phyloP scores from a whole-genome alignment of 192 early-diverging fungal species.

The Bifiguratus adelaidae region DNA sequence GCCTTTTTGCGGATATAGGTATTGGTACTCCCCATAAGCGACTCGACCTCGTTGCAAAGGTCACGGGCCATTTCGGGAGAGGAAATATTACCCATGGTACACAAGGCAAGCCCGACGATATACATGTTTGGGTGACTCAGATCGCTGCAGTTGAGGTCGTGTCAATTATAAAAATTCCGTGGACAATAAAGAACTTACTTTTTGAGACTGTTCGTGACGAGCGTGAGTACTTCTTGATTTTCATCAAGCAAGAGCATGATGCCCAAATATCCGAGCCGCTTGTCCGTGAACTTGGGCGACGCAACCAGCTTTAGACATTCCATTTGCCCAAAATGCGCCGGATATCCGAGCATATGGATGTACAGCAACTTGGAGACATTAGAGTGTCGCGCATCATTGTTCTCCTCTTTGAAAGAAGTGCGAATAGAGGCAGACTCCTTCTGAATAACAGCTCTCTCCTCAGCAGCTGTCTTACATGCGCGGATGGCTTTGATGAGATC shows the following conservation, averaged over 20 bases:
- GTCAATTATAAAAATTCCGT: neutral
- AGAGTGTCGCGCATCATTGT: slow-evolving; percentile 77
- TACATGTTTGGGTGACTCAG: slow-evolving; percentile 95
- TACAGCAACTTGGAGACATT: slow-evolving; percentile 98
- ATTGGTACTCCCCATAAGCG: slow-evolving; percentile 80
- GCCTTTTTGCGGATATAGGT: slow-evolving; percentile 97
- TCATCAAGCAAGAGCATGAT: slow-evolving; percentile 97
- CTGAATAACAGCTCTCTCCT: slow-evolving; percentile 95
- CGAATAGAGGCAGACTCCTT: slow-evolving; percentile 93
- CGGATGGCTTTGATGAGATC: slow-evolving; percentile 98
- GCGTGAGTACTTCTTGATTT: slow-evolving; percentile 92
- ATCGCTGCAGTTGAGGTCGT: slow-evolving; percentile 47
- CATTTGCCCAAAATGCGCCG: slow-evolving; percentile 99
- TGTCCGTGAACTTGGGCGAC: slow-evolving; percentile 88
- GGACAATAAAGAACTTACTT: slow-evolving; percentile 46
- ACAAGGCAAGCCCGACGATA: slow-evolving; percentile 92
- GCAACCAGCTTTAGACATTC: slow-evolving; percentile 98
- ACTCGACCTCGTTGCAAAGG: slow-evolving; percentile 87
- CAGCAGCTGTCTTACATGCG: slow-evolving; percentile 95
- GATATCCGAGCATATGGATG: slow-evolving; percentile 97
- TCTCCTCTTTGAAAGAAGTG: slow-evolving; percentile 95
- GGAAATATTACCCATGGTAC: slow-evolving; percentile 95
- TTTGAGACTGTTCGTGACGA: slow-evolving; percentile 97
- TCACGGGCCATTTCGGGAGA: slow-evolving; percentile 94
- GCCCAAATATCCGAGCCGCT: slow-evolving; percentile 96